Percentiles rank a stretch among this genome's conserved stretches.
phyloP scores from a whole-genome alignment of 208 protist genomes.

The Trypanosoma scelopori region DNA sequence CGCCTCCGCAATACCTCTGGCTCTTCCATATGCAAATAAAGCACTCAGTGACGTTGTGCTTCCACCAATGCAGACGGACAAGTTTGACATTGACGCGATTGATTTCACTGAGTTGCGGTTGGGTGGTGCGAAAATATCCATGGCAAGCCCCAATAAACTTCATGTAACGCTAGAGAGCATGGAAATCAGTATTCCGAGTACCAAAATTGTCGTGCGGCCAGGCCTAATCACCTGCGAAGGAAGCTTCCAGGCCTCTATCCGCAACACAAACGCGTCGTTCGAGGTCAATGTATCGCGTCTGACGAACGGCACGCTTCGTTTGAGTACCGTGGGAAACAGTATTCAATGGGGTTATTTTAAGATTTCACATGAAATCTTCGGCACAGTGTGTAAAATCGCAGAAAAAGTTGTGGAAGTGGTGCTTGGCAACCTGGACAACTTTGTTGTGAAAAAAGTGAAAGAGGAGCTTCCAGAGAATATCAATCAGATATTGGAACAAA shows the following conservation, averaged over 20 bases:
- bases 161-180: conserved; percentile 27
- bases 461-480: conserved; percentile 34
- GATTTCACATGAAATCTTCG: conserved; percentile 47
- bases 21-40: conserved; percentile 23
- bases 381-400: conserved; percentile 35
- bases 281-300: conserved; percentile 24
- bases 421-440: conserved; percentile 52
- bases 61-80: conserved; percentile 34
- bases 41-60: conserved; percentile 29
- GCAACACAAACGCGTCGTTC: conserved; percentile 32
- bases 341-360: conserved; percentile 47
- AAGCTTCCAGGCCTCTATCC: conserved; percentile 36
- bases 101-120: conserved; percentile 38
- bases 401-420: conserved; percentile 51
- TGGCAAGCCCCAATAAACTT: conserved; percentile 32
- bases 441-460: conserved; percentile 39
- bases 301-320: conserved; percentile 37
- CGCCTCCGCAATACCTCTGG: conserved; percentile 4
- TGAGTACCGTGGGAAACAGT: conserved; percentile 16
- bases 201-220: conserved; percentile 43
- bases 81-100: conserved; percentile 50
- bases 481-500: conserved; percentile 23
- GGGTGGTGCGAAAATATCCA: conserved; percentile 16
- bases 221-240: conserved; percentile 31
- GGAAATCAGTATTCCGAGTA: conserved; percentile 38